A percentile compares a stretch with the other conserved stretches of the same genome.
phyloP scores from a whole-genome alignment of 2,329 filamentous ascomycete genomes.

The Botrytis elliptica region DNA sequence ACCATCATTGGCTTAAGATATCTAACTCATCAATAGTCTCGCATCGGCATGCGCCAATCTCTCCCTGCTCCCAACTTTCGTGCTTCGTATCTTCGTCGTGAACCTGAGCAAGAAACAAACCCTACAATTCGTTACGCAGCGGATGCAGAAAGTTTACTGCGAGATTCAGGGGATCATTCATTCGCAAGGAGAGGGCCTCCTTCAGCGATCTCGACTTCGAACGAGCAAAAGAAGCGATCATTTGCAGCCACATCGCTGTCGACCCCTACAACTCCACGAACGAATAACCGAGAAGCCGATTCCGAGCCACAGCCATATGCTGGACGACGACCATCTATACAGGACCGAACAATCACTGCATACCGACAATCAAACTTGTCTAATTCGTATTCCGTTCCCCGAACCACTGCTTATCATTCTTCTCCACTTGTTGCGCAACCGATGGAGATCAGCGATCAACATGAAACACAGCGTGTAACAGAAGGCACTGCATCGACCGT shows the following conservation, averaged over 20 bases:
- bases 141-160: slow-evolving; percentile 32
- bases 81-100: slow-evolving; percentile 33
- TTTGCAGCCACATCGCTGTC: slow-evolving; percentile 30
- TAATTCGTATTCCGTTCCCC: slow-evolving; percentile 34
- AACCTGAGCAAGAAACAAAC: slow-evolving; percentile 34
- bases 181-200: slow-evolving; percentile 30
- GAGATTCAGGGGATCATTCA: slow-evolving; percentile 34
- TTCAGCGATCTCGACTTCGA: slow-evolving; percentile 18
- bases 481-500: slow-evolving; percentile 83
- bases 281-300: slow-evolving; percentile 31
- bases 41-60: slow-evolving; percentile 34
- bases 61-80: slow-evolving; percentile 28
- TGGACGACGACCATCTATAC: slow-evolving; percentile 32
- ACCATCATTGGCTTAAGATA: slow-evolving; percentile 1
- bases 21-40: slow-evolving; percentile 31
- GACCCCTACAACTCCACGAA: slow-evolving; percentile 36
- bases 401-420: slow-evolving; percentile 46
- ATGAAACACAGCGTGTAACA: slow-evolving; percentile 46
- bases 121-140: slow-evolving; percentile 29
- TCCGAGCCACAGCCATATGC: slow-evolving; percentile 34
- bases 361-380: slow-evolving; percentile 40
- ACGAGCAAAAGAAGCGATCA: slow-evolving; percentile 33
- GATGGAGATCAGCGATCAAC: slow-evolving; percentile 44
- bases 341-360: slow-evolving; percentile 29
- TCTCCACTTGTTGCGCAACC: slow-evolving; percentile 56